Evolutionary conservation across 2,329 filamentous ascomycete genomes (phyloP).

Genomic region (Colletotrichum paranaense): DNA sequence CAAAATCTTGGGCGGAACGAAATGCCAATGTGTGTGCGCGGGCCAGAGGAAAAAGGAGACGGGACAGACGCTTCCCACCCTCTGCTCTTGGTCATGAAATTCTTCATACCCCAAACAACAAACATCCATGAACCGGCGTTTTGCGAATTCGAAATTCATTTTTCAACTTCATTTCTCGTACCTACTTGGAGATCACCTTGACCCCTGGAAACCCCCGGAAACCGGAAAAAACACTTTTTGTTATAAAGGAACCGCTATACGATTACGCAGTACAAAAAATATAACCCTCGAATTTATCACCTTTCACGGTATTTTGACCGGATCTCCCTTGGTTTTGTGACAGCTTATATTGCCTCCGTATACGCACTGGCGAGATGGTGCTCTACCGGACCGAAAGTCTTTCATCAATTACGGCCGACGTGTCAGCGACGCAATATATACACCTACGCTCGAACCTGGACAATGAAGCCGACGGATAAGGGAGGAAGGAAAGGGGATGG

Average conservation of each 20-base stretch:
- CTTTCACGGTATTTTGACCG: background rate
- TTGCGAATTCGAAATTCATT: slow-evolving; percentile 16
- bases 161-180: slow-evolving; percentile 24
- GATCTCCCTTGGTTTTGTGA: background rate
- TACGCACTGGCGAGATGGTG: background rate
- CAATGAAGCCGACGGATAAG: background rate
- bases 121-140: slow-evolving; percentile 31
- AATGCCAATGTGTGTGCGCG: background rate
- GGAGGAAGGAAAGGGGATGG: background rate
- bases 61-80: background rate
- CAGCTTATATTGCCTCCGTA: background rate
- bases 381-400: background rate
- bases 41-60: background rate
- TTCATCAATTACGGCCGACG: background rate
- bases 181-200: background rate
- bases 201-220: background rate
- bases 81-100: background rate
- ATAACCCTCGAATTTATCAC: background rate
- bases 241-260: background rate
- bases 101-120: slow-evolving; percentile 5
- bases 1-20: background rate
- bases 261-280: background rate
- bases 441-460: background rate
- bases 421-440: background rate
- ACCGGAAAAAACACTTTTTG: background rate